Evolutionary conservation across 1,284 basidiomycete genomes (phyloP).

Genomic region (Moesziomyces sp.): DNA sequence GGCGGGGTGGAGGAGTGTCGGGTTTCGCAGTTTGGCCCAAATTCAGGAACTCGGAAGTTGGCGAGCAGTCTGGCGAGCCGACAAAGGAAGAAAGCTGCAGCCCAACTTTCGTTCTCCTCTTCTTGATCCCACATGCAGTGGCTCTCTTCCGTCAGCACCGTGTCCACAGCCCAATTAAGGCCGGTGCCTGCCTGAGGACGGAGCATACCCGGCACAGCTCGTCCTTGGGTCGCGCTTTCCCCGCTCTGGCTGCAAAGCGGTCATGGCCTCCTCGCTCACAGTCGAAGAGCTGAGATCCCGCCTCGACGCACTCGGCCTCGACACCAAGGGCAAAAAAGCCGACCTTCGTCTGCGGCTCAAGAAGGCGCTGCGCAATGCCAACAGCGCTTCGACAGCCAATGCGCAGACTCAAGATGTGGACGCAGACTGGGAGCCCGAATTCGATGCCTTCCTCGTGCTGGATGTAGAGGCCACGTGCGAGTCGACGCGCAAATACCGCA

Average conservation of each 20-base stretch:
- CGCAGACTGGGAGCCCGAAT: constrained; percentile 46
- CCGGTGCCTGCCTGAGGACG: constrained; percentile 27
- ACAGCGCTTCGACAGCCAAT: constrained; percentile 2
- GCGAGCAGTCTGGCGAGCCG: neutral
- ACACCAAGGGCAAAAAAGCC: constrained; percentile 63
- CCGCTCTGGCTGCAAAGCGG: neutral
- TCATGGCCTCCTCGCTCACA: constrained; percentile 38
- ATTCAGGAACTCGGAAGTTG: constrained; percentile 27
- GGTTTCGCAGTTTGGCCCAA: constrained; percentile 4
- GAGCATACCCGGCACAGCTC: constrained; percentile 29
- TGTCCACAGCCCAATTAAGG: constrained; percentile 6
- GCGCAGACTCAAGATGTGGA: neutral
- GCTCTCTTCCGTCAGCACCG: too few relatives aligned
- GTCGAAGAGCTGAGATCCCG: constrained; percentile 45
- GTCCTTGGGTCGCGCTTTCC: constrained; percentile 20
- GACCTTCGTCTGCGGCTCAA: constrained; percentile 51
- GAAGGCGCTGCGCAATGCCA: constrained; percentile 35
- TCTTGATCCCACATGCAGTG: too few relatives aligned
- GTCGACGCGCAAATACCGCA: constrained; percentile 40
- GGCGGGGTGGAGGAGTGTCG: constrained; percentile 19
- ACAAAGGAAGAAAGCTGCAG: too few relatives aligned
- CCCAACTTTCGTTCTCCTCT: too few relatives aligned
- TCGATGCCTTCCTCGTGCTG: constrained; percentile 71
- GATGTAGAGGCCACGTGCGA: constrained; percentile 91
- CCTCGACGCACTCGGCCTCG: constrained; percentile 58